phyloP scores from a whole-genome alignment of 352 stramenopile species.

The Globisporangium parvum region DNA sequence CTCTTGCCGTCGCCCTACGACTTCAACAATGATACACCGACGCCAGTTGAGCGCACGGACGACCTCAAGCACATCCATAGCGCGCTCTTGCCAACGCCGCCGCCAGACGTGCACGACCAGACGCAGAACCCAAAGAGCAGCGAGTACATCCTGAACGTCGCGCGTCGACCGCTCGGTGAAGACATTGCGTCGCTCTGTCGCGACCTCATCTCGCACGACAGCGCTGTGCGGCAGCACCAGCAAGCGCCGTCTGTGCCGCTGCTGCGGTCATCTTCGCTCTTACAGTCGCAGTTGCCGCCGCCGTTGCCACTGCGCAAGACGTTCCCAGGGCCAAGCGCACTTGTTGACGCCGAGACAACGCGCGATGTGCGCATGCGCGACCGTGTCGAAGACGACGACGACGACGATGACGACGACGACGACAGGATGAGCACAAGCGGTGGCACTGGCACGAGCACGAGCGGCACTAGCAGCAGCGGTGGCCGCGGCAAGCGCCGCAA shows the following conservation, averaged over 20 bases:
- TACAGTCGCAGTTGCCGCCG: constrained; percentile 2
- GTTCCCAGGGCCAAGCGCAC: constrained; percentile 8
- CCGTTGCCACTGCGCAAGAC: constrained; percentile 6
- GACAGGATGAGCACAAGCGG: constrained; percentile 16
- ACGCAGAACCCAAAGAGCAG: constrained; percentile 54
- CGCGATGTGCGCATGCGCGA: constrained; percentile 11
- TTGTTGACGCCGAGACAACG: constrained; percentile 8
- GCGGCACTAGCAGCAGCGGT: constrained; percentile 16
- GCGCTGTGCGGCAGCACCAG: constrained; percentile 7
- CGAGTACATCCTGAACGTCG: constrained; percentile 40
- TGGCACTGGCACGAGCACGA: constrained; percentile 13
- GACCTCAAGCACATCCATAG: constrained; percentile 71
- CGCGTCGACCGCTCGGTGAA: constrained; percentile 53
- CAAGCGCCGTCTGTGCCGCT: too few relatives aligned
- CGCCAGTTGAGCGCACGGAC: constrained; percentile 61
- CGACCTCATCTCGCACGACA: constrained; percentile 69
- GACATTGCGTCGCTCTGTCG: constrained; percentile 76
- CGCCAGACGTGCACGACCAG: constrained; percentile 50
- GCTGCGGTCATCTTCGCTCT: too few relatives aligned
- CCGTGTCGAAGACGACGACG: constrained; percentile 6
- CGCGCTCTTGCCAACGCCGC: constrained; percentile 64
- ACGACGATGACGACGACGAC: constrained; percentile 17
- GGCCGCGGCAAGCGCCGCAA: constrained; percentile 69
- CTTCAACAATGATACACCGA: constrained; percentile 73
- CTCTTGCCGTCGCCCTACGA: constrained; percentile 73